Evolutionary conservation across 192 early-diverging fungal species (phyloP).

Genomic region (Hyaloraphidium curvatum): DNA sequence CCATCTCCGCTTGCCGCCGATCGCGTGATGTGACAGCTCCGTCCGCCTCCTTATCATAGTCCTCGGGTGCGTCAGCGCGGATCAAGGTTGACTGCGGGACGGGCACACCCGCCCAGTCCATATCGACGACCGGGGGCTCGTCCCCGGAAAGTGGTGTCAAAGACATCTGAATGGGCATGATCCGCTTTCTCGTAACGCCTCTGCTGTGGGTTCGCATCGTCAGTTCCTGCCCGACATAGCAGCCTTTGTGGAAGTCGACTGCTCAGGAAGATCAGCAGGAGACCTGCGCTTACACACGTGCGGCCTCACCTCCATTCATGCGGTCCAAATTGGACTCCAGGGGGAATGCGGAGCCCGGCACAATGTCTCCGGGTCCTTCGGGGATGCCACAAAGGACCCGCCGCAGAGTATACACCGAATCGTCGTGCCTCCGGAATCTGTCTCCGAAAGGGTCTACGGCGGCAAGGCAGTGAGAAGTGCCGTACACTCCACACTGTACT

Average conservation of each 20-base stretch:
- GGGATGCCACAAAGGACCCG: constrained; percentile 71
- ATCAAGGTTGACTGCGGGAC: no score
- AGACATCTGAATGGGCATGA: constrained; percentile 57
- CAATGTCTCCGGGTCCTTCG: constrained; percentile 73
- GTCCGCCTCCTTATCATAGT: no score
- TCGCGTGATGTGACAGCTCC: no score
- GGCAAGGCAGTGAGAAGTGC: not conserved
- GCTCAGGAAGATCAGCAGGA: not conserved
- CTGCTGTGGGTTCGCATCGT: constrained; percentile 92
- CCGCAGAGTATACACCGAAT: constrained; percentile 44
- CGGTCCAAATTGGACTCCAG: constrained; percentile 83
- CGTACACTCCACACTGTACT: not conserved
- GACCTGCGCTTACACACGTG: not conserved
- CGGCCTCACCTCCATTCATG: constrained; percentile 55
- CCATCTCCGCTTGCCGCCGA: no score
- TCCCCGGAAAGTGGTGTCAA: no score
- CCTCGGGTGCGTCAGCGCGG: no score
- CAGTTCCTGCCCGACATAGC: constrained; percentile 95
- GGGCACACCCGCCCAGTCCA: no score
- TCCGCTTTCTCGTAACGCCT: constrained; percentile 78
- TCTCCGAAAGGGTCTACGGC: not conserved
- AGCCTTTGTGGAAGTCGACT: constrained; percentile 95
- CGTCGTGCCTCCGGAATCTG: not conserved
- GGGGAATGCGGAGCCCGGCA: constrained; percentile 46
- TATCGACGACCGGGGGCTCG: no score